Percentiles rank a stretch among this genome's conserved stretches.
These are phyloP conservation scores for Poa pratensis DNA, from an alignment of 176 grass and related monocot species.

Conservation along the genomic window DNA sequence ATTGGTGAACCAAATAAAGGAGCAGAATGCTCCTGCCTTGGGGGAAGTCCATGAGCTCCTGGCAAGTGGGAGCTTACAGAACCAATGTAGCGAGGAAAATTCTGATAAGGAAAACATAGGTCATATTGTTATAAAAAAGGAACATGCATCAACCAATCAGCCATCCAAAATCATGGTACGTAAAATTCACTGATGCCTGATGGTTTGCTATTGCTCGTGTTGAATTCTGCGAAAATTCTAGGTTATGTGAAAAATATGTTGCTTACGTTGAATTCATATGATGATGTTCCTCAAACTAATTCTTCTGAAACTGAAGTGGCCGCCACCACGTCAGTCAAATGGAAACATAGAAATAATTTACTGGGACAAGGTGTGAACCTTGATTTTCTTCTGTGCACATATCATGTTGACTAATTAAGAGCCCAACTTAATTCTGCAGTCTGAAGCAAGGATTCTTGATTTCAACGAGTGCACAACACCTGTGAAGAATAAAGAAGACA, in stretches of 20 bases:
- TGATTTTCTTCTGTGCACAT: neutral
- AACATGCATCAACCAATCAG: slow-evolving; percentile 45
- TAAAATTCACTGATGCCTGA: neutral
- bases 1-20: slow-evolving; percentile 73
- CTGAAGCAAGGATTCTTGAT: slow-evolving; percentile 77
- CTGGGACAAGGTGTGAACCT: neutral
- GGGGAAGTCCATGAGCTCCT: slow-evolving; percentile 76
- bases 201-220: neutral
- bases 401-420: slow-evolving; percentile 17
- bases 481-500: slow-evolving; percentile 54
- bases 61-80: slow-evolving; percentile 44
- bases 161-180: slow-evolving; percentile 58
- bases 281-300: slow-evolving; percentile 9
- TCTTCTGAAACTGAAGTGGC: neutral
- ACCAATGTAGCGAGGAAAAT: slow-evolving; percentile 27
- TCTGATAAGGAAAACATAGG: slow-evolving; percentile 49
- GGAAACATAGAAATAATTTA: slow-evolving; percentile 1
- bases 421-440: slow-evolving; percentile 51
- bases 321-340: neutral
- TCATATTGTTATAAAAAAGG: slow-evolving; percentile 43
- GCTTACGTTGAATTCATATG: neutral
- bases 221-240: neutral
- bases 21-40: slow-evolving; percentile 63
- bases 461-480: slow-evolving; percentile 76
- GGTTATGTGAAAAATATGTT: neutral